A percentile compares a stretch with the other conserved stretches of the same genome.
Conservation (phyloP, 2,329 filamentous ascomycete species). For the Cladobotryum protrusum region DNA sequence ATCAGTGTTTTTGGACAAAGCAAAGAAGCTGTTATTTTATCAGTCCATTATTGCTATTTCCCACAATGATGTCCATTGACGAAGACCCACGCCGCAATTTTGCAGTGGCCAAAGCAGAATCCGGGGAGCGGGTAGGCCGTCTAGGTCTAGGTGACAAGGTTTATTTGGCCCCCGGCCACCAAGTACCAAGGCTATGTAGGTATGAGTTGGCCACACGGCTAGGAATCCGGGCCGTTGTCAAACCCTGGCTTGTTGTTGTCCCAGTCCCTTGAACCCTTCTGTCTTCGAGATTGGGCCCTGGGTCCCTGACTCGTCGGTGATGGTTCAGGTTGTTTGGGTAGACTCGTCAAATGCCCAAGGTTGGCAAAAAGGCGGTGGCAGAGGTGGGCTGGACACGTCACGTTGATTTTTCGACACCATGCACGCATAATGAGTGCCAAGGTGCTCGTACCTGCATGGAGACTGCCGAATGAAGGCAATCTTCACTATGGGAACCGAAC, state of each 20-base stretch:
- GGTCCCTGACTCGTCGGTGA: not conserved
- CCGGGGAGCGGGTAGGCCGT: slow-evolving; percentile 22
- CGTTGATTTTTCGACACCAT: not conserved
- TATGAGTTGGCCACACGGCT: slow-evolving; percentile 29
- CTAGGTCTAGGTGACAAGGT: slow-evolving; percentile 22
- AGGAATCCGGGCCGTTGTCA: slow-evolving; percentile 29
- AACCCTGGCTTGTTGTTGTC: slow-evolving; percentile 15
- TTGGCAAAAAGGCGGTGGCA: not conserved
- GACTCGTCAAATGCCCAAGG: not conserved
- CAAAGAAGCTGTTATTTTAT: too few species aligned
- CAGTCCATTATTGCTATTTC: too few species aligned
- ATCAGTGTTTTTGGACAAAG: not conserved
- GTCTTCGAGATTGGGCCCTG: slow-evolving; percentile 7
- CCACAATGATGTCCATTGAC: slow-evolving; percentile 26
- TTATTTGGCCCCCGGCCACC: slow-evolving; percentile 20
- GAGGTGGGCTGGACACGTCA: not conserved
- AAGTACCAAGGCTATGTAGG: slow-evolving; percentile 14
- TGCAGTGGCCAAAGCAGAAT: slow-evolving; percentile 20
- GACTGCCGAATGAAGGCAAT: not conserved
- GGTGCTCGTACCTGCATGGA: not conserved
- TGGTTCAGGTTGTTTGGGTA: not conserved
- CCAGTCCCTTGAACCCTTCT: slow-evolving; percentile 4
- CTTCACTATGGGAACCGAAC: not conserved
- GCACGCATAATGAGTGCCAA: not conserved
- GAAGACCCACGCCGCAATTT: slow-evolving; percentile 11